Percentiles rank a stretch among this genome's conserved stretches.
Conservation (phyloP, 2,329 filamentous ascomycete genomes). For the Colletotrichum plurivorum region DNA sequence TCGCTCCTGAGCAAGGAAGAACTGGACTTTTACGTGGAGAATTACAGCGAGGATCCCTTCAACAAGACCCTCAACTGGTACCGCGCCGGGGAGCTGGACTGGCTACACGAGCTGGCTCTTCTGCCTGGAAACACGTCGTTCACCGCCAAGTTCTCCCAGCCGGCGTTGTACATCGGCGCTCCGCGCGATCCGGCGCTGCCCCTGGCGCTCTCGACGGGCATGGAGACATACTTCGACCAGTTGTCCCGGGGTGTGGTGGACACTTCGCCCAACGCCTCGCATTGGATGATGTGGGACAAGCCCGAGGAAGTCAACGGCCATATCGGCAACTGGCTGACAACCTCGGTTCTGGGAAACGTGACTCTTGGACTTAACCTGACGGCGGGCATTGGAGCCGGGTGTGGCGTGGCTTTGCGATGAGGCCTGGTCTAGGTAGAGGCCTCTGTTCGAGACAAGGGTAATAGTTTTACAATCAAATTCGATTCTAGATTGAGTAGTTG, state of each 20-base stretch:
- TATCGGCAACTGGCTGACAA: constrained; percentile 25
- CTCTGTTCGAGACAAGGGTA: no score
- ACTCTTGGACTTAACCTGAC: constrained; percentile 23
- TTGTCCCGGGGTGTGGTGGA: constrained; percentile 68
- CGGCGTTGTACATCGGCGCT: constrained; percentile 79
- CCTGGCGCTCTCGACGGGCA: constrained; percentile 74
- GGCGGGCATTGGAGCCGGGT: neutral
- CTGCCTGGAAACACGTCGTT: constrained; percentile 63
- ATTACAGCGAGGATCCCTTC: constrained; percentile 80
- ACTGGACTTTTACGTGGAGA: constrained; percentile 81
- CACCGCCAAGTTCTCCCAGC: constrained; percentile 62
- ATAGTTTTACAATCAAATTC: no score
- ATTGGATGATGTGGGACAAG: constrained; percentile 83
- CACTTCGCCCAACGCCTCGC: constrained; percentile 65
- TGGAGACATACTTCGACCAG: constrained; percentile 74
- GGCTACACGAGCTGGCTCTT: constrained; percentile 77
- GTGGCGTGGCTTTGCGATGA: no score
- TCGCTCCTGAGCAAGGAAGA: constrained; percentile 75
- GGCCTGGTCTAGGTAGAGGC: no score
- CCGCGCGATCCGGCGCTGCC: constrained; percentile 76
- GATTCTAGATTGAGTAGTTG: no score
- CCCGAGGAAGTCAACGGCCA: constrained; percentile 72
- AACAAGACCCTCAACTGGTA: constrained; percentile 92
- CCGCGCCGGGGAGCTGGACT: constrained; percentile 79
- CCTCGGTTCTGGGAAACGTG: constrained; percentile 25